Evolutionary conservation across 805 yeast species (phyloP), one percentile per base, ranked within the genome.

Genomic region (Wickerhamomyces bovis): DNA sequence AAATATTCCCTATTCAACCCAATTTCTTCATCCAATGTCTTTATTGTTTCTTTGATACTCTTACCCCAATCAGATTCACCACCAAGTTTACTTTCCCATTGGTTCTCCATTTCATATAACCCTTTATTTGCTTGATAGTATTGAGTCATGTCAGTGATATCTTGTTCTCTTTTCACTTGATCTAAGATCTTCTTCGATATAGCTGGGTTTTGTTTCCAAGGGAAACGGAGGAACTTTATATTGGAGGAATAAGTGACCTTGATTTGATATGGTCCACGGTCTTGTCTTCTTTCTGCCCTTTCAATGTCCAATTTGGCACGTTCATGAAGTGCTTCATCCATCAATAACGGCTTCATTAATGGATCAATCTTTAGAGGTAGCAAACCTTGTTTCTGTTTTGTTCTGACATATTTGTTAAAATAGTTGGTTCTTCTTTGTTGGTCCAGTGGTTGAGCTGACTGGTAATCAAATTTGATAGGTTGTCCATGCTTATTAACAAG

Each of bases 21-120:
- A 7, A 55, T 44, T 20, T 46, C 47, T 9, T 38, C 23, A 10
- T 47, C 41, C 19, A 55, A 40, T 3, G 25, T 12, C 4, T 38
- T 35, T 11, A 65, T 41, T 3, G 53, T 45, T 5, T 57, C 55
- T 15, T 44, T 31, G 4, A 65, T 41, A 2, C 64, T 61, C 8
- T 38, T 28, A n/a, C 56, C 43, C 71, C 72, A 68, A 13, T 53
- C 53, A 1, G 36, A 10, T 3, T 18, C 33, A 7, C 47, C 35
- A 22, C 30, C 23, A 10, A 38, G n/a, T 15, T 25, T 25, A 6
- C 21, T 38, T 42, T 52, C 56, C 60, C 58, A 57, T 3, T 35
- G 16, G 7, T 38, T 42, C 28, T 57, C 59, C 31, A 25, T 16
- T 4, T 50, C 33, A 28, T 54, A 56, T 6, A 53, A 11, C 45